phyloP scores from a whole-genome alignment of 2,329 filamentous ascomycete species.

The Colletotrichum godetiae region DNA sequence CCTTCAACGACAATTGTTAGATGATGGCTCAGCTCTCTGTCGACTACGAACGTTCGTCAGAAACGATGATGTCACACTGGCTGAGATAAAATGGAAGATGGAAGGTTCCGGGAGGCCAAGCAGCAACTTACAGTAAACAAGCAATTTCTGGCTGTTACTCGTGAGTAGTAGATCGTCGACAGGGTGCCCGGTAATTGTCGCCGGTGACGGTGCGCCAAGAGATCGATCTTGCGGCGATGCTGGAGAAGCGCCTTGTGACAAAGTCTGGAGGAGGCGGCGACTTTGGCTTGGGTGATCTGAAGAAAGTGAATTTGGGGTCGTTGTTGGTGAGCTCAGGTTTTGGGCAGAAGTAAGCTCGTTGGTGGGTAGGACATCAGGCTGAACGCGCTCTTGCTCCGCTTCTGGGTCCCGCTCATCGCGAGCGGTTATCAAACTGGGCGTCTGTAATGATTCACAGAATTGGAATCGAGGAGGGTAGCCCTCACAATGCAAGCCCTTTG shows the following conservation, averaged over 20 bases:
- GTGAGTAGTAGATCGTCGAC: not conserved
- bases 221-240: not conserved
- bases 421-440: conserved; percentile 36
- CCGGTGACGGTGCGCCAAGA: conserved; percentile 3
- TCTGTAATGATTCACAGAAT: conserved; percentile 39
- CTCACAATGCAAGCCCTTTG: conserved; percentile 45
- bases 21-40: conserved; percentile 36
- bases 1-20: conserved; percentile 38
- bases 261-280: not conserved
- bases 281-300: not conserved
- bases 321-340: not conserved
- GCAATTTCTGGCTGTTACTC: not conserved
- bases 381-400: not conserved
- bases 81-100: not conserved
- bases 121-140: conserved; percentile 10
- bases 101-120: not conserved
- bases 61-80: not conserved
- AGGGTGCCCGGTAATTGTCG: not conserved
- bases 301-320: not conserved
- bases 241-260: not conserved
- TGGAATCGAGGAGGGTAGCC: conserved; percentile 44
- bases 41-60: conserved; percentile 34
- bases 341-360: not conserved
- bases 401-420: not conserved
- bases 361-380: not conserved